Conservation (phyloP, 345 rosid genomes). For the Reutealis trisperma region DNA sequence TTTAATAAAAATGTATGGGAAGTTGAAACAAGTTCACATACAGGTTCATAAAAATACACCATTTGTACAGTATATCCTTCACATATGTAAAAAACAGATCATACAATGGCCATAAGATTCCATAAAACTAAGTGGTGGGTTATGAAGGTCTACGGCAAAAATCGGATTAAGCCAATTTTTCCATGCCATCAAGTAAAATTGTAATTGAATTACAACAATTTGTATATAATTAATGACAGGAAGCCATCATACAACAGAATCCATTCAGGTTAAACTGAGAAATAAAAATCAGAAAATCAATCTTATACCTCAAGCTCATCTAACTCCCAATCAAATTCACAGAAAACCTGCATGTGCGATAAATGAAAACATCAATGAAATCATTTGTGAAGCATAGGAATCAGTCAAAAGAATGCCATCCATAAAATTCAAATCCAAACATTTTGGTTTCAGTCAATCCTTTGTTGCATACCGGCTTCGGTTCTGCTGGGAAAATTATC, state of each 20-base stretch:
- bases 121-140: neutral
- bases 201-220: neutral
- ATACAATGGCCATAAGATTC: neutral
- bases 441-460: slow-evolving; percentile 1
- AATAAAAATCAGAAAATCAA: slow-evolving; percentile 12
- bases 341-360: slow-evolving; percentile 66
- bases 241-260: neutral
- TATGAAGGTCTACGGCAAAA: neutral
- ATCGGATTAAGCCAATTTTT: neutral
- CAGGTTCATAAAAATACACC: neutral
- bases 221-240: neutral
- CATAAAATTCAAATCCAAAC: slow-evolving; percentile 13
- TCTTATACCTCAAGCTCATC: slow-evolving; percentile 79
- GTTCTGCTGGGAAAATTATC: slow-evolving; percentile 76
- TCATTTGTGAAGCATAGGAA: neutral
- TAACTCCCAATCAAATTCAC: slow-evolving; percentile 93
- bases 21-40: neutral
- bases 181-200: neutral
- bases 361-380: slow-evolving; percentile 20
- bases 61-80: slow-evolving; percentile 3
- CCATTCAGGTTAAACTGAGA: neutral
- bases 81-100: neutral
- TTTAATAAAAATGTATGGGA: neutral
- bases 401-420: neutral
- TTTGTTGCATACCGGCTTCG: slow-evolving; percentile 64